These are phyloP conservation scores for Monosporozyma solicola DNA, from an alignment of 805 yeast species.

Conservation along the genomic window DNA sequence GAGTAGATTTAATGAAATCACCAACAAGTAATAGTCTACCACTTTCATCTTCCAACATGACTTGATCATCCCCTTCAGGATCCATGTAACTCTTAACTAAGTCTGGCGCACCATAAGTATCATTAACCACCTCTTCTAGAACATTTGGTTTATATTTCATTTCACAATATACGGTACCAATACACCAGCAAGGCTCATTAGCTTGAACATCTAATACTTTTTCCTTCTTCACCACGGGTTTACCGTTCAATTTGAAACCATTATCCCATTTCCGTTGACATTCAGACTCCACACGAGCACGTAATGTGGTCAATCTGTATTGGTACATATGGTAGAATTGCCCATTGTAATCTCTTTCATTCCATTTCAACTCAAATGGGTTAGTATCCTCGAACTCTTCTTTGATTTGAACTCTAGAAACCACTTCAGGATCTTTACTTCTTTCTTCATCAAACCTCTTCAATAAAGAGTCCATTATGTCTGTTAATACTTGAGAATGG, in stretches of 20 bases:
- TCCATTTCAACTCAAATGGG: conserved; percentile 20
- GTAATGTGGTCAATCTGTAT: conserved; percentile 40
- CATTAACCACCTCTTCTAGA: conserved; percentile 65
- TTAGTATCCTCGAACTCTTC: conserved; percentile 11
- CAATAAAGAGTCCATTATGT: conserved; percentile 9
- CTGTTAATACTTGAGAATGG: too few relatives aligned
- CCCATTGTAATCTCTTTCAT: conserved; percentile 37
- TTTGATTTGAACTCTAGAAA: conserved; percentile 11
- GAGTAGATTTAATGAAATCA: conserved; percentile 41
- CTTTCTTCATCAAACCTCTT: conserved; percentile 10
- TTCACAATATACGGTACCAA: conserved; percentile 81
- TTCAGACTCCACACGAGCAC: conserved; percentile 38
- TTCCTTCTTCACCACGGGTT: conserved; percentile 33
- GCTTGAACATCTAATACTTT: conserved; percentile 36
- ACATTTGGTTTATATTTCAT: conserved; percentile 80
- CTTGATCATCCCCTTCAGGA: conserved; percentile 43
- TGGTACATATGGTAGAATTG: conserved; percentile 55
- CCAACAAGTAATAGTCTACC: conserved; percentile 76
- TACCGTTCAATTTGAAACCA: conserved; percentile 33
- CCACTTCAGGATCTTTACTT: conserved; percentile 8
- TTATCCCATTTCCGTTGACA: conserved; percentile 51
- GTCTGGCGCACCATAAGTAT: conserved; percentile 35
- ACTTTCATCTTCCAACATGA: conserved; percentile 84
- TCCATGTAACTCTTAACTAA: conserved; percentile 42
- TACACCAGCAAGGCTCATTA: conserved; percentile 56